phyloP scores from a whole-genome alignment of 306 rosid genomes.

The Begonia masoniana region DNA sequence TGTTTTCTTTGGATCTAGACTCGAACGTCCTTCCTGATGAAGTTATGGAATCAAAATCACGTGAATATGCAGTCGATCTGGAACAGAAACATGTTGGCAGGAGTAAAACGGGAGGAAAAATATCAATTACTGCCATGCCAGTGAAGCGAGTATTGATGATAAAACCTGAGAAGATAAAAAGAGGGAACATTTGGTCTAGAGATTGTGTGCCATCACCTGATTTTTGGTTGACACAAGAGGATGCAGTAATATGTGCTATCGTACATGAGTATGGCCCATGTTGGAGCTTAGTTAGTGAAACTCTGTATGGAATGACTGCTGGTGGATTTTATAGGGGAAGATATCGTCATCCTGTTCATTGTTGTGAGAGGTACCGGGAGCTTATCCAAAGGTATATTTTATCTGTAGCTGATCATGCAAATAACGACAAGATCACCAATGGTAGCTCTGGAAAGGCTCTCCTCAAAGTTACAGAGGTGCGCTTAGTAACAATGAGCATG shows the following conservation, averaged over 20 bases:
- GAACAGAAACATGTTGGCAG: constrained; percentile 62
- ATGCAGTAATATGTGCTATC: constrained; percentile 81
- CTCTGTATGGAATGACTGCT: constrained; percentile 63
- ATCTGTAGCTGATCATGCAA: constrained; percentile 46
- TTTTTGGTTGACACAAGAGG: constrained; percentile 87
- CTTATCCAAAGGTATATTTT: constrained; percentile 67
- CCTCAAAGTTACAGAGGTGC: constrained; percentile 89
- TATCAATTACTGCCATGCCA: constrained; percentile 82
- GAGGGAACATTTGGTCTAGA: constrained; percentile 69
- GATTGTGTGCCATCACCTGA: constrained; percentile 89
- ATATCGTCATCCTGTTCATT: constrained; percentile 91
- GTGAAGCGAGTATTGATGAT: constrained; percentile 62
- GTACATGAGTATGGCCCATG: constrained; percentile 90
- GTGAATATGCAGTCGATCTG: constrained; percentile 34
- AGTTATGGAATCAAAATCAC: constrained; percentile 35
- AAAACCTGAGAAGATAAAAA: constrained; percentile 81
- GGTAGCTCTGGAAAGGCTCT: constrained; percentile 87
- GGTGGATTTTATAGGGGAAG: constrained; percentile 90
- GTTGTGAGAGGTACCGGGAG: constrained; percentile 93
- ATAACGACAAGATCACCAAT: constrained; percentile 53
- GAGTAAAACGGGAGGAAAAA: constrained; percentile 79
- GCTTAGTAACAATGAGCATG: constrained; percentile 10
- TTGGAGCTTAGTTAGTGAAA: constrained; percentile 86
- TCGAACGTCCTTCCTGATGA: constrained; percentile 46
- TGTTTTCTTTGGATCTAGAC: constrained; percentile 47